phyloP scores from a whole-genome alignment of 345 rosid species.

The Rhizophora apiculata region DNA sequence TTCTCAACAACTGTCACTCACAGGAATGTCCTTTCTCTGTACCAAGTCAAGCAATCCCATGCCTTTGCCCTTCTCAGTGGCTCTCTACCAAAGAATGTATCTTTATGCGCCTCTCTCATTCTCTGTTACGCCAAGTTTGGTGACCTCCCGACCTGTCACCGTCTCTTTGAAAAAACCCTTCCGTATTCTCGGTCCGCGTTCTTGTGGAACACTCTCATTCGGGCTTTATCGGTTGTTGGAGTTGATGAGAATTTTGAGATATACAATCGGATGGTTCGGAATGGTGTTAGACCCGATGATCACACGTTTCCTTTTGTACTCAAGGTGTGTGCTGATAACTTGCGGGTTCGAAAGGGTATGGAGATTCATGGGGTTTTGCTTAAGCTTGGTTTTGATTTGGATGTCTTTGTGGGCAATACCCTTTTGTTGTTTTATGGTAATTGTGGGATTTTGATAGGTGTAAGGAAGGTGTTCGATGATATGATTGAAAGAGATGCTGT shows the following conservation, averaged over 20 bases:
- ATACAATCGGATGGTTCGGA: conserved; percentile 38
- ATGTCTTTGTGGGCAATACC: conserved; percentile 42
- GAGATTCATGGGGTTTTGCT: conserved; percentile 57
- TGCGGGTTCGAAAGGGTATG: conserved; percentile 44
- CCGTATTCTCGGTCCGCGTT: conserved; percentile 34
- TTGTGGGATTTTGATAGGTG: conserved; percentile 23
- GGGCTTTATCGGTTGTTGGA: conserved; percentile 33
- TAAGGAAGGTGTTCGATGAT: conserved; percentile 37
- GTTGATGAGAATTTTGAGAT: conserved; percentile 24
- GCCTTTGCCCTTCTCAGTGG: conserved; percentile 36
- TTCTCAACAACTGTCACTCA: not conserved
- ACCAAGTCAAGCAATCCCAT: conserved; percentile 37
- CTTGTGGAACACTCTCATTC: conserved; percentile 48
- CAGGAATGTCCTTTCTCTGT: conserved; percentile 33
- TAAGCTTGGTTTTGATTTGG: conserved; percentile 43
- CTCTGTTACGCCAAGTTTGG: conserved; percentile 38
- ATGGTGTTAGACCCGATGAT: conserved; percentile 43
- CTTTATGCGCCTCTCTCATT: conserved; percentile 47
- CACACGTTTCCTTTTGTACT: conserved; percentile 51
- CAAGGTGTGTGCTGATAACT: conserved; percentile 38
- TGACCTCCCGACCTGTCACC: conserved; percentile 18
- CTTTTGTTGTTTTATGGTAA: conserved; percentile 38
- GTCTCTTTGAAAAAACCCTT: conserved; percentile 36
- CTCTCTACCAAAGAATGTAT: conserved; percentile 33
- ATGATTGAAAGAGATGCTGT: conserved; percentile 46